These are phyloP conservation scores for Pseudogymnoascus sp. DNA, from an alignment of 2,329 filamentous ascomycete species.

Conservation along the genomic window DNA sequence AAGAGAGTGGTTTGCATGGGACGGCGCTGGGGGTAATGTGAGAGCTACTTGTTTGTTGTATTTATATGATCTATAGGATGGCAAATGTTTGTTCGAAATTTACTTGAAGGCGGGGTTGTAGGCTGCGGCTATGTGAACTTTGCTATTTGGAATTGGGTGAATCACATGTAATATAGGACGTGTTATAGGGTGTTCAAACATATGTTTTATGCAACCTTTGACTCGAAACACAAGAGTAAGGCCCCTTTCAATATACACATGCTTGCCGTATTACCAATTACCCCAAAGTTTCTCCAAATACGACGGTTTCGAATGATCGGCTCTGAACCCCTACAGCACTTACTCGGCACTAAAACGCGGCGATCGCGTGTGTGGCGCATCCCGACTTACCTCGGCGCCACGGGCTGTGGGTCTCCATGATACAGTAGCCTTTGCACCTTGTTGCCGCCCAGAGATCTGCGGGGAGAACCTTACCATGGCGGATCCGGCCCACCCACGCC, in stretches of 20 bases:
- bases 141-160: neutral
- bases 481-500: neutral
- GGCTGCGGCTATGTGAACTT: neutral
- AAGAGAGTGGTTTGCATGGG: neutral
- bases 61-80: conserved; percentile 1
- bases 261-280: neutral
- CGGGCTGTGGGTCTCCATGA: neutral
- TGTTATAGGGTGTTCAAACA: neutral
- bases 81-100: neutral
- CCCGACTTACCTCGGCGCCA: neutral
- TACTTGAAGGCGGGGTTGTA: neutral
- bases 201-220: neutral
- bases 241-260: neutral
- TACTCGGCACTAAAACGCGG: neutral
- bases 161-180: neutral
- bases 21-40: neutral
- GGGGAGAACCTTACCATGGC: neutral
- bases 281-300: neutral
- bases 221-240: neutral
- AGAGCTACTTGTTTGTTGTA: neutral
- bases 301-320: neutral
- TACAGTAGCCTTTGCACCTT: neutral
- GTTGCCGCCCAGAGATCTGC: neutral
- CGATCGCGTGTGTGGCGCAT: neutral
- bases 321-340: neutral